Evolutionary conservation across 2,329 filamentous ascomycete genomes (phyloP).

Genomic region (Sporothrix sp.): DNA sequence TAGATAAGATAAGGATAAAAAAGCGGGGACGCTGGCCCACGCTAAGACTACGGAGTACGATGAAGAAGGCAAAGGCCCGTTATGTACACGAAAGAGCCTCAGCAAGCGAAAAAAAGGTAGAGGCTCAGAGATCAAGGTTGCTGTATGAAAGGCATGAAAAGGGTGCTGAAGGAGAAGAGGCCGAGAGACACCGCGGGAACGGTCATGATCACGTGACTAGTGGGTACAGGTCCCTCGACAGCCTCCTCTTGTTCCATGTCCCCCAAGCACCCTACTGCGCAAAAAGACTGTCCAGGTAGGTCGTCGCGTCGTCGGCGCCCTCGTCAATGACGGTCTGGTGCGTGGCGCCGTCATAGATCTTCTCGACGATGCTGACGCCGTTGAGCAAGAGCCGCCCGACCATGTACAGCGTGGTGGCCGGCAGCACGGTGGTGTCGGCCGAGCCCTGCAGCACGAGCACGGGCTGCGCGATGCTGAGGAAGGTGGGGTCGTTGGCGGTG

Average conservation of each 20-base stretch:
- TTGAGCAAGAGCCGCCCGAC: background rate
- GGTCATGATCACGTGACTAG: too few species aligned
- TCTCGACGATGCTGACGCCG: slow-evolving; percentile 10
- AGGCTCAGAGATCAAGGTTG: too few species aligned
- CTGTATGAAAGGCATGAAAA: too few species aligned
- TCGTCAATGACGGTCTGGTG: background rate
- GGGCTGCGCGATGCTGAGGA: background rate
- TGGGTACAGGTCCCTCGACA: too few species aligned
- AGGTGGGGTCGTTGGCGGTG: slow-evolving; percentile 1
- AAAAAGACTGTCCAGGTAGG: background rate
- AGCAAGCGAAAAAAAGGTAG: too few species aligned
- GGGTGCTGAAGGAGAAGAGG: background rate
- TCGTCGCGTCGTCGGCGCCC: background rate
- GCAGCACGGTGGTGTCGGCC: background rate
- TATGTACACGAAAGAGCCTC: too few species aligned
- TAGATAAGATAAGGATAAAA: too few species aligned
- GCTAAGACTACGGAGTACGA: too few species aligned
- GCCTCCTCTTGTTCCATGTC: too few species aligned
- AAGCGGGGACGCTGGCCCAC: too few species aligned
- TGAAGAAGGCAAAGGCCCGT: too few species aligned
- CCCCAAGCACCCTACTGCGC: too few species aligned
- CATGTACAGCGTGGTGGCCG: background rate
- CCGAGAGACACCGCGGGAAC: background rate
- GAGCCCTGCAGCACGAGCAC: slow-evolving; percentile 2
- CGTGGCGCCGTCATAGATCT: slow-evolving; percentile 4